Base-by-base conservation (phyloP, 345 rosid genomes). In the Brassica juncea region DNA sequence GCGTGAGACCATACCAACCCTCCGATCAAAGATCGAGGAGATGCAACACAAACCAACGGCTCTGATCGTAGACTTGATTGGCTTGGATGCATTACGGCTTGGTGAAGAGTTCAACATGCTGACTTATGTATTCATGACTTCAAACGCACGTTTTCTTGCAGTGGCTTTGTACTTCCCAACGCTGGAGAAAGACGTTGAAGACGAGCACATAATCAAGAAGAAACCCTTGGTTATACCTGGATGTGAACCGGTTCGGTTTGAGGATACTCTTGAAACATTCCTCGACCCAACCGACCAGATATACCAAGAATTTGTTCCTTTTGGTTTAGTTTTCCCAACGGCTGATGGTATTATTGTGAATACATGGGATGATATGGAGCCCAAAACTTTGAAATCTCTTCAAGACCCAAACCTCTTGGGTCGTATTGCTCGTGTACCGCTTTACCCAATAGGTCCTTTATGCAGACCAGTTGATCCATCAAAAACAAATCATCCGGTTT, bases 81-180 rank as follows among this genome's bases (percentile, higher is more conserved):
- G 93, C 5, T 60, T 85, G 0, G 84, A 85, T 12, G 86, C 89
- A 21, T 70, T 88, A 2, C 64, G 4, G 4, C 70, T 92, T 0
- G 91, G 90, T 3, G 73, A 73, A 6, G 89, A 91, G 69, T 75
- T 89, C 9, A 54, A 66, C 8, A 86, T 92, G 82, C 68, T 82
- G 7, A 89, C 84, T 80, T 90, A 82, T 8, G 42, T 82, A 14
- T 87, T 81, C 47, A 0, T 80, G 10, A 25, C 91, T 39, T 69
- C 86, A 2, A 88, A 85, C 74, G 90, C 94, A 2, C 84, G 87
- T 85, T 77, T 81, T 52, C 76, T 86, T 1, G 78, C 93, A 2
- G 19, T 82, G 28, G 5, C 63, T 0, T 0, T 88, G n/a, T 74
- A 71, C 68, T 28, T 71, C 12, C 85, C 91, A 0, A 69, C 74